These are phyloP conservation scores for Nemania diffusa DNA, from an alignment of 2,329 filamentous ascomycete species.

Conservation along the genomic window DNA sequence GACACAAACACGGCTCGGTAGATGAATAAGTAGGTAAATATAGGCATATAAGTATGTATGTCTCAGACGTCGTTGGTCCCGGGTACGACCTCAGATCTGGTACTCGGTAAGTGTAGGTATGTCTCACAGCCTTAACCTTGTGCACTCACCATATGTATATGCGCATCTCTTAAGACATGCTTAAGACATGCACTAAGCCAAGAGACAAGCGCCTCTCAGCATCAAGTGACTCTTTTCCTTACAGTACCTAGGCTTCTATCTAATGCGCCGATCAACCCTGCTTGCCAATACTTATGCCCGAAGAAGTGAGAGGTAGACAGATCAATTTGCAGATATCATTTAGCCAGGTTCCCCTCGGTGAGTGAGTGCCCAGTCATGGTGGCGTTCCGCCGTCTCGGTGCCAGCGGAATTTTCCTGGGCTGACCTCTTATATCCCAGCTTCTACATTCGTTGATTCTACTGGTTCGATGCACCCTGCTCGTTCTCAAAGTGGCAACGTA, in stretches of 20 bases:
- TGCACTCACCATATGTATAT: not conserved
- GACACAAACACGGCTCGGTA: slow-evolving; percentile 11
- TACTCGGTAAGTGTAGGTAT: not conserved
- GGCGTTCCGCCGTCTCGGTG: slow-evolving; percentile 37
- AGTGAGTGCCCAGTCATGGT: slow-evolving; percentile 22
- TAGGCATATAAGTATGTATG: slow-evolving; percentile 16
- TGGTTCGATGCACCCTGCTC: slow-evolving; percentile 33
- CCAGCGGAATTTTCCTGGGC: slow-evolving; percentile 24
- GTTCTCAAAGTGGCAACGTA: slow-evolving; percentile 23
- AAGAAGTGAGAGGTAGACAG: not conserved
- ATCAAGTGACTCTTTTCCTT: not conserved
- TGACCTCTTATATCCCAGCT: slow-evolving; percentile 39
- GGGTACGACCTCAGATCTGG: slow-evolving; percentile 20
- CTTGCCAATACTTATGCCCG: not conserved
- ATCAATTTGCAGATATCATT: slow-evolving; percentile 1
- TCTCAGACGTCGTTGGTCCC: slow-evolving; percentile 44
- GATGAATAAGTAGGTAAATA: slow-evolving; percentile 3
- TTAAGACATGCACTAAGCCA: not conserved
- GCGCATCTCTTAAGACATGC: no score
- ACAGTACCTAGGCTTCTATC: not conserved
- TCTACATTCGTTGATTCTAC: slow-evolving; percentile 32
- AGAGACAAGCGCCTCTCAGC: slow-evolving; percentile 2
- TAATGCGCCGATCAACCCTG: slow-evolving; percentile 3
- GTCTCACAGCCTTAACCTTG: not conserved
- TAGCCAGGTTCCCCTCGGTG: not conserved